These are phyloP conservation scores for Podospora appendiculata DNA, from an alignment of 495 filamentous ascomycete genomes.

Conservation along the genomic window DNA sequence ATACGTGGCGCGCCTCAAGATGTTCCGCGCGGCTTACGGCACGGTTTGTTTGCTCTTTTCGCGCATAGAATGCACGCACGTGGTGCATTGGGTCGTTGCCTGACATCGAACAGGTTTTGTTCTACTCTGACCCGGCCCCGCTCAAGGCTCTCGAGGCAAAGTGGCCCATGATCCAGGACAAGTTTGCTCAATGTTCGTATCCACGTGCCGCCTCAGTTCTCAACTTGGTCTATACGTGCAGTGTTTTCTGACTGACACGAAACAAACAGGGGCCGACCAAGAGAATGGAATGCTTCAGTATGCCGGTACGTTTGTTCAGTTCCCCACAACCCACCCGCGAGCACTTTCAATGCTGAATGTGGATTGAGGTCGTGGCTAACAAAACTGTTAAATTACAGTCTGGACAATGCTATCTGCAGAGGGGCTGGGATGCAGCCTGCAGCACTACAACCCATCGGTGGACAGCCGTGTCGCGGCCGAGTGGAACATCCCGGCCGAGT, in stretches of 20 bases:
- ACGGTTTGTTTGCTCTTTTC: not conserved
- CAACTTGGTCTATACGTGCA: too few relatives aligned
- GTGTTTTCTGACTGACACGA: not conserved
- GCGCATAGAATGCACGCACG: not conserved
- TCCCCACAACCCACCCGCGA: not conserved
- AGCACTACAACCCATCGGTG: not conserved
- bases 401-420: not conserved
- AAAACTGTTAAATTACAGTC: not conserved
- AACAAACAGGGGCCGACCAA: not conserved
- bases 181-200: not conserved
- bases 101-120: not conserved
- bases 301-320: not conserved
- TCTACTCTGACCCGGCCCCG: not conserved
- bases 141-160: not conserved
- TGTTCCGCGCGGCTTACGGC: not conserved
- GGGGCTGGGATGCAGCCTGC: not conserved
- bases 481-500: not conserved
- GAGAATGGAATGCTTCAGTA: not conserved
- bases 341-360: not conserved
- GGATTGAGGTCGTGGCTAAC: not conserved
- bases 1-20: not conserved
- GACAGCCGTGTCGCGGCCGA: not conserved
- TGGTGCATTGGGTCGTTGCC: too few relatives aligned
- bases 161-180: not conserved
- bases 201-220: not conserved